Conservation (phyloP, 2,329 filamentous ascomycete genomes). For the Calonectria honghensis region DNA sequence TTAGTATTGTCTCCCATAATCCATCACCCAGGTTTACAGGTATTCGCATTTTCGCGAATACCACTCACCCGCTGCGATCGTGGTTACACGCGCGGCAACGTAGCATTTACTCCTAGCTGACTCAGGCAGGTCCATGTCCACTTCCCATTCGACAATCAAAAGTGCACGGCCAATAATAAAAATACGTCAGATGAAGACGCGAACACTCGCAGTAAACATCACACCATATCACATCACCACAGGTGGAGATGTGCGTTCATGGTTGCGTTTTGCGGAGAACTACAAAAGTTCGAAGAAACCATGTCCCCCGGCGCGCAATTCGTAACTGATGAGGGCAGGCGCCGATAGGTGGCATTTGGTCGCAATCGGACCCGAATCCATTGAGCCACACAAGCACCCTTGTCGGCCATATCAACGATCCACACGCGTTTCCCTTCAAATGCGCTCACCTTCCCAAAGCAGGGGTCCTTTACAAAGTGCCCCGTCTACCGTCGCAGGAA, state of each 20-base stretch:
- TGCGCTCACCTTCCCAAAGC: constrained; percentile 18
- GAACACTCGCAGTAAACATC: neutral
- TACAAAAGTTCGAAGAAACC: constrained; percentile 13
- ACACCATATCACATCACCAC: constrained; percentile 14
- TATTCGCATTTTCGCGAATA: neutral
- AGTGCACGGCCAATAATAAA: neutral
- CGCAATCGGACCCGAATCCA: neutral
- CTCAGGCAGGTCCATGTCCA: neutral
- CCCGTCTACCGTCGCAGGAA: constrained; percentile 5
- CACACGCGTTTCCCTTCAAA: constrained; percentile 9
- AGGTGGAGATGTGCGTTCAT: neutral
- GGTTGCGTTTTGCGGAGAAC: constrained; percentile 1
- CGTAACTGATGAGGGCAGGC: constrained; percentile 1
- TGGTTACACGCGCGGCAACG: neutral
- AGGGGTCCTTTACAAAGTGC: neutral
- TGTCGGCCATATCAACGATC: constrained; percentile 21
- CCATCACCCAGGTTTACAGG: neutral
- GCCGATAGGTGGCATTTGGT: constrained; percentile 2
- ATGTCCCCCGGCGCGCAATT: neutral
- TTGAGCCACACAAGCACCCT: constrained; percentile 7
- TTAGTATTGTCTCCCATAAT: neutral
- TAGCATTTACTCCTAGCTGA: neutral
- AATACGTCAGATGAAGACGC: neutral
- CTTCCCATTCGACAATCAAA: neutral
- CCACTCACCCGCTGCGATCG: neutral